Percentiles rank a stretch among this genome's conserved stretches.
Conservation (phyloP, 768 basidiomycete genomes). For the Pisolithus orientalis region DNA sequence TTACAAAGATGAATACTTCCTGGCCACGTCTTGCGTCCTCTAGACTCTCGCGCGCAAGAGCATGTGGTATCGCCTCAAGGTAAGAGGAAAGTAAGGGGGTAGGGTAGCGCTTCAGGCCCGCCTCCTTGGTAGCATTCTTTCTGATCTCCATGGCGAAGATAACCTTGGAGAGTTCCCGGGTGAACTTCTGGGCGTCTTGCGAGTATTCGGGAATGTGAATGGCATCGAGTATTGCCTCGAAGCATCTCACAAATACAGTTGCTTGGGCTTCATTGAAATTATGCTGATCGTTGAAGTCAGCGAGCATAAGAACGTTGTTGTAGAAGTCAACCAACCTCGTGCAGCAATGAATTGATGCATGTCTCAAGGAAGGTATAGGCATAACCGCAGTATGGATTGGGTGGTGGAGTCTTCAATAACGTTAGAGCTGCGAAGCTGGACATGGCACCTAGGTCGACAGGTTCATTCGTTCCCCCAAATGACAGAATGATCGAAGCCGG, state of each 20-base stretch:
- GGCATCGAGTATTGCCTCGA: slow-evolving; percentile 78
- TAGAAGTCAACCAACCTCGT: slow-evolving; percentile 50
- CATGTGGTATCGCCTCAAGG: slow-evolving; percentile 77
- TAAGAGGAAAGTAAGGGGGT: slow-evolving; percentile 59
- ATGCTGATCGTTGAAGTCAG: slow-evolving; percentile 41
- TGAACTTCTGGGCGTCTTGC: slow-evolving; percentile 61
- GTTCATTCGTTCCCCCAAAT: slow-evolving; percentile 61
- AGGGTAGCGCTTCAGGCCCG: slow-evolving; percentile 45
- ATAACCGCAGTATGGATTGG: slow-evolving; percentile 44
- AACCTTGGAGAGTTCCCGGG: slow-evolving; percentile 61
- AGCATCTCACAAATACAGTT: slow-evolving; percentile 57
- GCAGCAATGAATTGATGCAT: slow-evolving; percentile 61
- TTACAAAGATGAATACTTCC: slow-evolving; percentile 52
- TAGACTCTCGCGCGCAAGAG: slow-evolving; percentile 58
- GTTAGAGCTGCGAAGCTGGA: slow-evolving; percentile 59
- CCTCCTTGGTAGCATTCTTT: slow-evolving; percentile 48
- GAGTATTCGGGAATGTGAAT: slow-evolving; percentile 63
- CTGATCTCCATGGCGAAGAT: slow-evolving; percentile 74
- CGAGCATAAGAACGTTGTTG: not conserved
- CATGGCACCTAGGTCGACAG: slow-evolving; percentile 61
- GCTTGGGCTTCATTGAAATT: slow-evolving; percentile 68
- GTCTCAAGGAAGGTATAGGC: slow-evolving; percentile 69
- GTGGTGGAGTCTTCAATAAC: slow-evolving; percentile 41
- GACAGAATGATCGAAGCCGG: slow-evolving; percentile 66
- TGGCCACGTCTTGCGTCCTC: slow-evolving; percentile 58